Conservation (phyloP, 1,284 basidiomycete genomes). For the Athelia sp. region DNA sequence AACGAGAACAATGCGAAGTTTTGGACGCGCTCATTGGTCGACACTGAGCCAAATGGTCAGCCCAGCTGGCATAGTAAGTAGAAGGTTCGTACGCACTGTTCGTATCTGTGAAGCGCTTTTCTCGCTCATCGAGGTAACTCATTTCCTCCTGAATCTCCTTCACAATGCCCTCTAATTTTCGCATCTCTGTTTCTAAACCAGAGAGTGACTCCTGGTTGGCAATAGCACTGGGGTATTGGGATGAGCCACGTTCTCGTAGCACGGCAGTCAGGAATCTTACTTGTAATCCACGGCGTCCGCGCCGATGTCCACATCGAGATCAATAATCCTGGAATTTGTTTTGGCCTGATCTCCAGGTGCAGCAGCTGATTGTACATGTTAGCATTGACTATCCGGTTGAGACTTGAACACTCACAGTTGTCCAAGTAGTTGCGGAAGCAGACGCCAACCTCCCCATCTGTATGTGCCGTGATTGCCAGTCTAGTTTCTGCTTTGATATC, state of each 20-base stretch:
- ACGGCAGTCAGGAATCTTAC: slow-evolving; percentile 36
- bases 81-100: slow-evolving; percentile 69
- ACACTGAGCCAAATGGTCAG: slow-evolving; percentile 49
- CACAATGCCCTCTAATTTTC: slow-evolving; percentile 91
- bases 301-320: slow-evolving; percentile 96
- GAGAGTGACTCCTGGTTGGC: slow-evolving; percentile 98
- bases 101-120: slow-evolving; percentile 87
- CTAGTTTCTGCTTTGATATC: slow-evolving; percentile 88
- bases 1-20: slow-evolving; percentile 91
- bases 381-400: not conserved
- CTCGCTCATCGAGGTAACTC: slow-evolving; percentile 86
- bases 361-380: slow-evolving; percentile 29
- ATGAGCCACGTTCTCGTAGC: too few species aligned
- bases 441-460: slow-evolving; percentile 91
- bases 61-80: slow-evolving; percentile 1
- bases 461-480: slow-evolving; percentile 91
- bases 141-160: slow-evolving; percentile 95
- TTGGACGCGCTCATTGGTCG: slow-evolving; percentile 88
- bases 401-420: slow-evolving; percentile 30
- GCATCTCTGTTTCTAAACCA: slow-evolving; percentile 95
- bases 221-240: slow-evolving; percentile 68
- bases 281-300: slow-evolving; percentile 99
- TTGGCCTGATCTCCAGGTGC: slow-evolving; percentile 34
- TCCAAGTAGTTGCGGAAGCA: slow-evolving; percentile 85
- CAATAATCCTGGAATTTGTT: slow-evolving; percentile 65